These are phyloP conservation scores for Cenchrus purpureus DNA, from an alignment of 176 grass and related monocot genomes.

Conservation along the genomic window DNA sequence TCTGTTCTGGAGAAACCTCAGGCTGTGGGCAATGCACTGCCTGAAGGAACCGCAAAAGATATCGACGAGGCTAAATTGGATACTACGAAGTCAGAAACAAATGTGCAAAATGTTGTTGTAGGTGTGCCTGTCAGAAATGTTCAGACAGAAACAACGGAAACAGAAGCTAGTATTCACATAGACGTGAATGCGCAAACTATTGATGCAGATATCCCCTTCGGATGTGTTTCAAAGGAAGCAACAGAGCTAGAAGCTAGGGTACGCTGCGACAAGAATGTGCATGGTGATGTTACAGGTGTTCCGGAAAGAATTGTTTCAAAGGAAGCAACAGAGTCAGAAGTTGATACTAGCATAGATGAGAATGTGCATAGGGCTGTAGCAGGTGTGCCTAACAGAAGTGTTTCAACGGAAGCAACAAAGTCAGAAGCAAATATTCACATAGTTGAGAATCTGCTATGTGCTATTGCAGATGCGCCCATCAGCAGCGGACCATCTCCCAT, in stretches of 20 bases:
- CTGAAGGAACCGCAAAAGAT: slow-evolving; percentile 17
- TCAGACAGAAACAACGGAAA: slow-evolving; percentile 11
- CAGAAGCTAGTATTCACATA: slow-evolving; percentile 1
- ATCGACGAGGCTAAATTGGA: not conserved
- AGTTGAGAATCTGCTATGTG: slow-evolving; percentile 6
- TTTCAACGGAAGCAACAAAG: slow-evolving; percentile 5
- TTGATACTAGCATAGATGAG: not conserved
- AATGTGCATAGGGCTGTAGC: slow-evolving; percentile 7
- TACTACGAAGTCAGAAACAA: not conserved
- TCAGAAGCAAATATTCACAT: not conserved
- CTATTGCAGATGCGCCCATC: slow-evolving; percentile 11
- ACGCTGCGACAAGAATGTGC: slow-evolving; percentile 27
- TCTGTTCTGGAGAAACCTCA: not conserved
- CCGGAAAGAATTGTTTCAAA: slow-evolving; percentile 8
- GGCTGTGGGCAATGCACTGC: not conserved
- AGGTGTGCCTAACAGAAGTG: slow-evolving; percentile 30
- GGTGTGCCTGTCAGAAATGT: slow-evolving; percentile 33
- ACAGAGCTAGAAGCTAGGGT: slow-evolving; percentile 22
- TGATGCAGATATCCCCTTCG: slow-evolving; percentile 28
- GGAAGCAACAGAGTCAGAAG: slow-evolving; percentile 13
- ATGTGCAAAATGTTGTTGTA: not conserved
- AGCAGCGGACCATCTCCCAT: slow-evolving; percentile 22
- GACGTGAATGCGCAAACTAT: slow-evolving; percentile 7
- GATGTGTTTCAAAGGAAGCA: slow-evolving; percentile 8
- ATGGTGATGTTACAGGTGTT: slow-evolving; percentile 21